phyloP scores from a whole-genome alignment of 2,329 filamentous ascomycete genomes.

The Penicillium sp. region DNA sequence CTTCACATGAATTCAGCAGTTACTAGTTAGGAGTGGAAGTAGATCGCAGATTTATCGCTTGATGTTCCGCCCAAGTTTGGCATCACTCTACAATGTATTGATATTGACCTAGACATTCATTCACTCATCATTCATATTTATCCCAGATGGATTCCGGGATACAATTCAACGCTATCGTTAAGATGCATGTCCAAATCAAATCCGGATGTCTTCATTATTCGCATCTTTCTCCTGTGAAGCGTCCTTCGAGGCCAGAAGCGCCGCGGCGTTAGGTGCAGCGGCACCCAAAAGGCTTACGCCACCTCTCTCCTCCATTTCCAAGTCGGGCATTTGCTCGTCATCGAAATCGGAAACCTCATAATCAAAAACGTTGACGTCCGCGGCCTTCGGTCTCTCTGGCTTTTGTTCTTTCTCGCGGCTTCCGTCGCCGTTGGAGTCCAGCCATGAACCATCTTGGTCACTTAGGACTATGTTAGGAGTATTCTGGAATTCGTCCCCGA shows the following conservation, averaged over 20 bases:
- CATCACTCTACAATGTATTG: neutral
- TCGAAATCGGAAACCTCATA: constrained; percentile 40
- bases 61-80: neutral
- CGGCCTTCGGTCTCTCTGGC: constrained; percentile 2
- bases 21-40: too few relatives aligned
- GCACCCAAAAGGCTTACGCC: constrained; percentile 24
- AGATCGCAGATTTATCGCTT: neutral
- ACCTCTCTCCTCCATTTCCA: constrained; percentile 42
- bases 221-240: constrained; percentile 9
- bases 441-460: constrained; percentile 7
- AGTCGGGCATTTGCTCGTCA: constrained; percentile 25
- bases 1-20: neutral
- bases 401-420: neutral
- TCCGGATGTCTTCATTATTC: constrained; percentile 12
- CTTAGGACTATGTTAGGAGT: constrained; percentile 11
- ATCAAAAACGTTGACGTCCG: constrained; percentile 38
- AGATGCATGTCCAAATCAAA: constrained; percentile 16
- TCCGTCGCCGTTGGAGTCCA: constrained; percentile 1
- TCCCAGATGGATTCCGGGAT: neutral
- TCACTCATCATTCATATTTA: constrained; percentile 19
- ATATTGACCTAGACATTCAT: constrained; percentile 2
- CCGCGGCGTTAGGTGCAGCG: constrained; percentile 7
- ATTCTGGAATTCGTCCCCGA: constrained; percentile 36
- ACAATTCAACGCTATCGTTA: constrained; percentile 2
- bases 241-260: constrained; percentile 10